Conservation (phyloP, 805 yeast species). For the Sugiyamaella chiloensis region DNA sequence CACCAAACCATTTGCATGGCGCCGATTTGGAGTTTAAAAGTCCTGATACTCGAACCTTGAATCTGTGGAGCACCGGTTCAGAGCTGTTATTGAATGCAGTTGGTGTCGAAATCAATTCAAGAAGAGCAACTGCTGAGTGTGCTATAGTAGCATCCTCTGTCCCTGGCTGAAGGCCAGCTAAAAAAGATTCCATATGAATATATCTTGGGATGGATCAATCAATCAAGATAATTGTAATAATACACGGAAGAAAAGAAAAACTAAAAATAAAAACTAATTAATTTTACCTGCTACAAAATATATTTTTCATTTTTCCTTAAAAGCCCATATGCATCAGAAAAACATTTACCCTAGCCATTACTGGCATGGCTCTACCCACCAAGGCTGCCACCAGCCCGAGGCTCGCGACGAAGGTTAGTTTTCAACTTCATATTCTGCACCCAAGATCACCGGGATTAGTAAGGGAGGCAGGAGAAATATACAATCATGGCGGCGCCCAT, state of each 20-base stretch:
- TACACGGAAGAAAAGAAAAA: too few relatives aligned
- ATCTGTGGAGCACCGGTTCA: slow-evolving; percentile 27
- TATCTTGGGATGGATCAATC: too few relatives aligned
- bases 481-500: slow-evolving; percentile 14
- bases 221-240: too few relatives aligned
- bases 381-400: neutral
- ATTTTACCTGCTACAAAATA: neutral
- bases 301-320: neutral
- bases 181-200: slow-evolving; percentile 4
- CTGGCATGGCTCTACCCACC: neutral
- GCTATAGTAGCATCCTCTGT: slow-evolving; percentile 12
- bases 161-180: slow-evolving; percentile 17
- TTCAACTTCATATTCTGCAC: too few relatives aligned
- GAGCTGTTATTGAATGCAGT: slow-evolving; percentile 16
- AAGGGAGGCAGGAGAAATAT: too few relatives aligned
- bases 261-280: too few relatives aligned
- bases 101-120: slow-evolving; percentile 10
- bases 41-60: slow-evolving; percentile 32
- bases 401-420: too few relatives aligned
- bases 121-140: slow-evolving; percentile 14
- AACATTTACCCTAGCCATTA: too few relatives aligned
- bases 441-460: too few relatives aligned
- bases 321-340: too few relatives aligned
- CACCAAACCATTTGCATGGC: slow-evolving; percentile 37
- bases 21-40: slow-evolving; percentile 37